A percentile compares a stretch with the other conserved stretches of the same genome.
These are phyloP conservation scores for Pythium vanterpoolii DNA, from an alignment of 352 stramenopile genomes.

Conservation along the genomic window DNA sequence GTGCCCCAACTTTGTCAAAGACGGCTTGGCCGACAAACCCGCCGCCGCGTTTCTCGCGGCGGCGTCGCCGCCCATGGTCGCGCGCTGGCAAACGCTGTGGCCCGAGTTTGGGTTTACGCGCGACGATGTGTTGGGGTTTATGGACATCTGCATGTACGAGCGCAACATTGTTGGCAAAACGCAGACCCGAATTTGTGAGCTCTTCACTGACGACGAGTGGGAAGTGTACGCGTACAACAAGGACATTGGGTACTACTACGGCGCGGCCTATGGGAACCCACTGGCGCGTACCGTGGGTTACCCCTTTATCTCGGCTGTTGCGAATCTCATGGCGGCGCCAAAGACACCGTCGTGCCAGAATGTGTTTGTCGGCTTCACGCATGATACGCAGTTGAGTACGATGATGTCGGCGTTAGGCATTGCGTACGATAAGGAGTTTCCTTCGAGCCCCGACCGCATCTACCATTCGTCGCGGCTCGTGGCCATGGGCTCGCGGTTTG, in stretches of 20 bases:
- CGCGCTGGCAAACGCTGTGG: slow-evolving; percentile 38
- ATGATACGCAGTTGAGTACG: slow-evolving; percentile 52
- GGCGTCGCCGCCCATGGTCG: slow-evolving; percentile 6
- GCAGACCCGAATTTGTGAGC: slow-evolving; percentile 35
- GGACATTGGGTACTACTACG: slow-evolving; percentile 55
- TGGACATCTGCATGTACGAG: slow-evolving; percentile 62
- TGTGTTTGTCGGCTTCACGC: slow-evolving; percentile 49
- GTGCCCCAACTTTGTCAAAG: slow-evolving; percentile 43
- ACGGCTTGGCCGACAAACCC: slow-evolving; percentile 19
- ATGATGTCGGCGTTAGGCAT: slow-evolving; percentile 45
- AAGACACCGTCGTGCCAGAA: slow-evolving; percentile 49
- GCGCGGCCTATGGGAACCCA: slow-evolving; percentile 41
- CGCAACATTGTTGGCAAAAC: slow-evolving; percentile 43
- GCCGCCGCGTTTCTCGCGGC: slow-evolving; percentile 8
- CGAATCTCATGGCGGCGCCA: slow-evolving; percentile 35
- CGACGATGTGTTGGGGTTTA: slow-evolving; percentile 37
- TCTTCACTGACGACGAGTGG: slow-evolving; percentile 61
- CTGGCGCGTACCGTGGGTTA: slow-evolving; percentile 40
- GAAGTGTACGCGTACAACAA: slow-evolving; percentile 49
- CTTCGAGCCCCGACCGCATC: slow-evolving; percentile 33
- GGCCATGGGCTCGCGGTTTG: slow-evolving; percentile 40
- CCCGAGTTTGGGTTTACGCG: slow-evolving; percentile 32
- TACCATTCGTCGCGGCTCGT: slow-evolving; percentile 39
- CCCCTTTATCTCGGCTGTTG: slow-evolving; percentile 42
- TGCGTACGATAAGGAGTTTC: slow-evolving; percentile 40